Percentiles rank a stretch among this genome's conserved stretches.
phyloP scores from a whole-genome alignment of 108 stramenopile species.

The Poteriospumella lacustris region DNA sequence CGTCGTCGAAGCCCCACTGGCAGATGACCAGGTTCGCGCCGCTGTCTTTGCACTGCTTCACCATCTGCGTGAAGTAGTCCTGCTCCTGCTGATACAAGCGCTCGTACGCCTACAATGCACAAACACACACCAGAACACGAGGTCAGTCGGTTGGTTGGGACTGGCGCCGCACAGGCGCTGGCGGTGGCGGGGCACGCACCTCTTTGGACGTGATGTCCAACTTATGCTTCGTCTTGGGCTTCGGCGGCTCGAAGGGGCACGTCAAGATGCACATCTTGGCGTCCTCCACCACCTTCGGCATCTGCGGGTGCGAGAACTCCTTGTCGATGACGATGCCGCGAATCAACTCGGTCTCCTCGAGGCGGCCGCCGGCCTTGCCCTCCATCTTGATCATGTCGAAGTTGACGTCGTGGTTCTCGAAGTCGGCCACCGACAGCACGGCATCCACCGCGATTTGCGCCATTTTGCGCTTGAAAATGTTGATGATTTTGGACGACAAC shows the following conservation, averaged over 20 bases:
- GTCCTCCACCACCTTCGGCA: slow-evolving; percentile 61
- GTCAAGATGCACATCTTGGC: slow-evolving; percentile 65
- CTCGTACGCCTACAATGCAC: too few relatives aligned
- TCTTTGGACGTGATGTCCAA: slow-evolving; percentile 90
- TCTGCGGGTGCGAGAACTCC: slow-evolving; percentile 96
- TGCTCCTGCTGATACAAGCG: slow-evolving; percentile 86
- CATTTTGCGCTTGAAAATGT: slow-evolving; percentile 88
- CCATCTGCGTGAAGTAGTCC: slow-evolving; percentile 93
- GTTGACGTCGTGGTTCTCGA: slow-evolving; percentile 93
- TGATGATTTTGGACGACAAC: slow-evolving; percentile 89
- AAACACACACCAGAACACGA: too few relatives aligned
- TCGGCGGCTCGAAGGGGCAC: slow-evolving; percentile 98
- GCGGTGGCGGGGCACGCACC: too few relatives aligned
- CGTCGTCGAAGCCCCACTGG: slow-evolving; percentile 99
- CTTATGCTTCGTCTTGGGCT: slow-evolving; percentile 99
- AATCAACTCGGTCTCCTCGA: slow-evolving; percentile 94
- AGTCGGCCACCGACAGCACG: slow-evolving; percentile 87
- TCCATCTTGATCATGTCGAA: slow-evolving; percentile 99
- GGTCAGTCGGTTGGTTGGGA: too few relatives aligned
- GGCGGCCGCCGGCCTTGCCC: slow-evolving; percentile 93
- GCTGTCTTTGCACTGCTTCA: slow-evolving; percentile 90
- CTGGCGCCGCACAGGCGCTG: too few relatives aligned
- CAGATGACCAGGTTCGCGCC: slow-evolving; percentile 83
- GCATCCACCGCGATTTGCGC: slow-evolving; percentile 86
- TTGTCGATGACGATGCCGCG: slow-evolving; percentile 95